These are phyloP conservation scores for Lentinula boryana DNA, from an alignment of 768 basidiomycete genomes.

Conservation along the genomic window DNA sequence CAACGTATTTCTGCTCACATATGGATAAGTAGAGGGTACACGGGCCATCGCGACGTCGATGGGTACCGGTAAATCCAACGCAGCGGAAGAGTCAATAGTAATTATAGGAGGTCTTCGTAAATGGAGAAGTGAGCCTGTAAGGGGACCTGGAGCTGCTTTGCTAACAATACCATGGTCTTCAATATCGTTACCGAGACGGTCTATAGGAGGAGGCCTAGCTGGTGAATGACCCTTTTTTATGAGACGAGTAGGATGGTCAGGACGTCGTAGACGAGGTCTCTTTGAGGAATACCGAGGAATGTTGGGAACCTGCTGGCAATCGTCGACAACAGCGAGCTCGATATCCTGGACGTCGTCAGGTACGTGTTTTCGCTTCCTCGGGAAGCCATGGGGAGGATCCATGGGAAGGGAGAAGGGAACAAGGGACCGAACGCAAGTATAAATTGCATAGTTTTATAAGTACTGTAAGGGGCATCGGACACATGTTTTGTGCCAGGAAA, in stretches of 20 bases:
- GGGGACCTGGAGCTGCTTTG: constrained; percentile 35
- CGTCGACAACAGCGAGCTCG: constrained; percentile 29
- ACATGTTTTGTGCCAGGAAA: constrained; percentile 14
- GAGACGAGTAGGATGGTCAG: constrained; percentile 18
- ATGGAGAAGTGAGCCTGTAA: constrained; percentile 36
- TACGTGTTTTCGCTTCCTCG: constrained; percentile 63
- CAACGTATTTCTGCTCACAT: constrained; percentile 79
- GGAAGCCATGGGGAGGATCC: constrained; percentile 54
- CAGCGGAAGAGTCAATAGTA: constrained; percentile 14
- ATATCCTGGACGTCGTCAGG: constrained; percentile 35
- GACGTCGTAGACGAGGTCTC: not conserved
- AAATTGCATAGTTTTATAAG: constrained; percentile 22
- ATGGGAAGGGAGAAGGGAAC: constrained; percentile 27
- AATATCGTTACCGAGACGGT: constrained; percentile 32
- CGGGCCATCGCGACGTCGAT: constrained; percentile 43
- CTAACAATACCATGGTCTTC: constrained; percentile 42
- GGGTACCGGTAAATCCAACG: constrained; percentile 24
- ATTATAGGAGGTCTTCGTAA: constrained; percentile 23
- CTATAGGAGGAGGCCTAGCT: constrained; percentile 22
- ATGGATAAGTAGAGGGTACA: constrained; percentile 65
- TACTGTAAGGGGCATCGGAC: constrained; percentile 18
- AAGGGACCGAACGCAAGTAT: constrained; percentile 12
- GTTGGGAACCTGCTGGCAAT: constrained; percentile 14
- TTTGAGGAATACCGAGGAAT: constrained; percentile 4
- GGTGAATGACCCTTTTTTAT: constrained; percentile 10